Evolutionary conservation across 2,329 filamentous ascomycete genomes (phyloP).

Genomic region (Arthroderma uncinatum): DNA sequence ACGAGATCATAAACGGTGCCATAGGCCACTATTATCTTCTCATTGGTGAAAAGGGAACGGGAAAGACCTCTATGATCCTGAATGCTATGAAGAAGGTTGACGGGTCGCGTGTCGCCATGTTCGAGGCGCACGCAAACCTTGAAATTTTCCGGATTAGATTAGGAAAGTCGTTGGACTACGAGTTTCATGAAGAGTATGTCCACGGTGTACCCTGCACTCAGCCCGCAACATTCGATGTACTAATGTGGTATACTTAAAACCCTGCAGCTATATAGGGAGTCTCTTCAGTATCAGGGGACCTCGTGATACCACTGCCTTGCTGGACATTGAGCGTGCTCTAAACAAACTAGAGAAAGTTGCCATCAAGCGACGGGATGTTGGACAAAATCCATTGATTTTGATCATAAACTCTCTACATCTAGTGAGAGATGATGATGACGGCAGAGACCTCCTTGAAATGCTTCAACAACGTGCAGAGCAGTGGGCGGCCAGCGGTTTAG

Average conservation of each 20-base stretch:
- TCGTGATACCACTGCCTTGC: constrained; percentile 76
- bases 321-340: constrained; percentile 92
- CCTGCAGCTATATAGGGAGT: constrained; percentile 57
- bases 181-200: constrained; percentile 86
- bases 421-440: constrained; percentile 80
- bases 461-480: constrained; percentile 92
- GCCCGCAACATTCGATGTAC: neutral
- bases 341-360: constrained; percentile 98
- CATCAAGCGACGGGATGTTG: constrained; percentile 47
- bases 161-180: constrained; percentile 88
- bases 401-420: constrained; percentile 93
- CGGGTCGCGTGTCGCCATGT: constrained; percentile 83
- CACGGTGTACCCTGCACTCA: neutral
- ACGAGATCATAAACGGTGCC: constrained; percentile 67
- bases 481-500: constrained; percentile 85
- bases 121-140: constrained; percentile 87
- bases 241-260: neutral
- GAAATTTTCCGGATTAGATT: constrained; percentile 91
- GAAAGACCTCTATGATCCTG: constrained; percentile 92
- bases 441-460: constrained; percentile 84
- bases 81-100: constrained; percentile 91
- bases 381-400: constrained; percentile 65
- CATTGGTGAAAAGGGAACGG: constrained; percentile 89
- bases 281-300: constrained; percentile 92
- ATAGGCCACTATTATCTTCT: constrained; percentile 83